Conservation (phyloP, 495 filamentous ascomycete species). For the Xylaria flabelliformis region DNA sequence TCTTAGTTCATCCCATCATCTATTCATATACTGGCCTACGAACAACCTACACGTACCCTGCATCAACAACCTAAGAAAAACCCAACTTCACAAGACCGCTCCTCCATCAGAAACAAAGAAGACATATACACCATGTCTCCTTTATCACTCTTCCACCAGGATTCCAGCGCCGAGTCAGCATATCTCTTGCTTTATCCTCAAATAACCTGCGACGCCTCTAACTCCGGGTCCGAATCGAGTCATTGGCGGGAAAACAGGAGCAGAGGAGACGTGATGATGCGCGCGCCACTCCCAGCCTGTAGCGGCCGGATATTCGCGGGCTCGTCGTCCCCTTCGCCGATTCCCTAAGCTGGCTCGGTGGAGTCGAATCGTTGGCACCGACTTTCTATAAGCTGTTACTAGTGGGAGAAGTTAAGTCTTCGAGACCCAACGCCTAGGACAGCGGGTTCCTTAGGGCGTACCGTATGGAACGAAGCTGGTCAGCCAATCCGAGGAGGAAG, state of each 20-base stretch:
- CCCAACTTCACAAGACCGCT: background rate
- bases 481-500: too few relatives aligned
- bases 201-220: background rate
- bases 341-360: background rate
- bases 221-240: background rate
- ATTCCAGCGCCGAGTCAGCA: background rate
- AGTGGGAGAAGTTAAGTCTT: background rate
- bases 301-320: constrained; percentile 19
- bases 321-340: background rate
- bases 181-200: background rate
- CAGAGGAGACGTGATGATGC: background rate
- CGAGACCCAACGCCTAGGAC: background rate
- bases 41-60: background rate
- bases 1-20: background rate
- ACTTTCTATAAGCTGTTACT: background rate
- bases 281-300: constrained; percentile 25
- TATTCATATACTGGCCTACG: background rate
- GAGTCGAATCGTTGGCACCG: background rate
- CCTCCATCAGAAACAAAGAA: background rate
- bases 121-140: constrained; percentile 20
- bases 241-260: background rate
- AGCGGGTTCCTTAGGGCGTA: background rate
- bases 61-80: background rate
- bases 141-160: background rate
- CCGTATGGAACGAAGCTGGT: too few relatives aligned